These are phyloP conservation scores for Symbiodinium natans DNA, from an alignment of 73 alveolate species.

Conservation along the genomic window DNA sequence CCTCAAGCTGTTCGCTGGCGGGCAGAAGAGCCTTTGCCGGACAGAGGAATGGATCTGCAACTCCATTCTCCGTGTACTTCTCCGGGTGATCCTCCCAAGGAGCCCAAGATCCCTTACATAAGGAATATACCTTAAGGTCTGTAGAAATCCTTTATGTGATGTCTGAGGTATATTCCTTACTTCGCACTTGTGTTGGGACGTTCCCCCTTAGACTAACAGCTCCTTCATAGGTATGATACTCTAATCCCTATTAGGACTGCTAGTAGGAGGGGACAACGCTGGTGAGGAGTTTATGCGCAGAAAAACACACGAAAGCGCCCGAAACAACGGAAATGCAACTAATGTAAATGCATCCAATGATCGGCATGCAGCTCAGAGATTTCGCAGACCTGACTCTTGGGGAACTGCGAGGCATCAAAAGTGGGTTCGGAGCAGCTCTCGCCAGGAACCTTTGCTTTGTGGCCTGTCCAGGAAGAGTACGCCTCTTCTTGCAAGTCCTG, in stretches of 20 bases:
- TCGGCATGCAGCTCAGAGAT: neutral
- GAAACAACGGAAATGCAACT: too few species aligned
- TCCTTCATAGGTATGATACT: too few species aligned
- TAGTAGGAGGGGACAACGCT: too few species aligned
- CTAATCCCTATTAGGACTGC: too few species aligned
- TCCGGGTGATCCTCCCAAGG: neutral
- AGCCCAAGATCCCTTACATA: neutral
- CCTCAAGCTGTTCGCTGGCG: neutral
- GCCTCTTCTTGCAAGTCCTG: neutral
- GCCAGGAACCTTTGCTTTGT: neutral
- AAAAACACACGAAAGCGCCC: too few species aligned
- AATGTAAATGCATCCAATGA: too few species aligned
- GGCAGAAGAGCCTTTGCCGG: neutral
- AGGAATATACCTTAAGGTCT: too few species aligned
- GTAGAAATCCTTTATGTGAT: too few species aligned
- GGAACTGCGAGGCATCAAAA: neutral
- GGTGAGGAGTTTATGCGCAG: too few species aligned
- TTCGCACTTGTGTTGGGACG: too few species aligned
- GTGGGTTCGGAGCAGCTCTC: neutral
- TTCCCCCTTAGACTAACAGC: too few species aligned
- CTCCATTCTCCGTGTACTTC: neutral
- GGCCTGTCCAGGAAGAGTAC: neutral
- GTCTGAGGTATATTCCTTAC: too few species aligned
- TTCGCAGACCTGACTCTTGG: neutral
- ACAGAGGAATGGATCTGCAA: neutral